Conservation (phyloP, 257 asterid genomes). For the Coffea eugenioides region DNA sequence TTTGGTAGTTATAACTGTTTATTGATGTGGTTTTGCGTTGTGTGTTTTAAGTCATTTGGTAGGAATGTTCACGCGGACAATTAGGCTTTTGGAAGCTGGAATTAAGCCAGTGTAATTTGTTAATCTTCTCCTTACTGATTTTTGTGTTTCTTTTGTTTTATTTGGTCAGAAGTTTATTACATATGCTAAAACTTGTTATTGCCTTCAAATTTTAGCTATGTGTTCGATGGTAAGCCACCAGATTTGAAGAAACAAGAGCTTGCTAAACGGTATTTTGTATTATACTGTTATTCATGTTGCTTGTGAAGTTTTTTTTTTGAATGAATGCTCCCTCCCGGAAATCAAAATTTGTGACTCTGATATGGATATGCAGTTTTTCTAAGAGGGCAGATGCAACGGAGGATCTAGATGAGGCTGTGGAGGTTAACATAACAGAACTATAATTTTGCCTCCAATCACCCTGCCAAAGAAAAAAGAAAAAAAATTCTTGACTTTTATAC, state of each 20-base stretch:
- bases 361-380: constrained; percentile 55
- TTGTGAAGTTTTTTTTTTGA: not conserved
- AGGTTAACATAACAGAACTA: constrained; percentile 42
- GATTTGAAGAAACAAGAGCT: constrained; percentile 94
- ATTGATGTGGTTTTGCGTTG: constrained; percentile 12
- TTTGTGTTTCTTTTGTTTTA: constrained; percentile 17
- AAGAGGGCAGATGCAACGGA: constrained; percentile 91
- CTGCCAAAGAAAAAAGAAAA: not conserved
- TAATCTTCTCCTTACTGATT: constrained; percentile 8
- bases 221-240: constrained; percentile 96
- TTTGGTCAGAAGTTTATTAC: constrained; percentile 9
- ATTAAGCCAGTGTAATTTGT: constrained; percentile 84
- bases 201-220: constrained; percentile 54
- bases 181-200: constrained; percentile 8
- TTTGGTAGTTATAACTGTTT: not conserved
- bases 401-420: constrained; percentile 68
- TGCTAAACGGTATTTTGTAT: constrained; percentile 69
- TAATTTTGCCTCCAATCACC: not conserved
- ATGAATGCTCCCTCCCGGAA: constrained; percentile 1
- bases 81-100: constrained; percentile 98
- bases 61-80: constrained; percentile 93
- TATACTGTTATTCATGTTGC: constrained; percentile 15
- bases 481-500: not conserved
- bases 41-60: constrained; percentile 71
- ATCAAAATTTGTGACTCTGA: not conserved